phyloP scores from a whole-genome alignment of 768 basidiomycete species.

The Termitomyces sp. region DNA sequence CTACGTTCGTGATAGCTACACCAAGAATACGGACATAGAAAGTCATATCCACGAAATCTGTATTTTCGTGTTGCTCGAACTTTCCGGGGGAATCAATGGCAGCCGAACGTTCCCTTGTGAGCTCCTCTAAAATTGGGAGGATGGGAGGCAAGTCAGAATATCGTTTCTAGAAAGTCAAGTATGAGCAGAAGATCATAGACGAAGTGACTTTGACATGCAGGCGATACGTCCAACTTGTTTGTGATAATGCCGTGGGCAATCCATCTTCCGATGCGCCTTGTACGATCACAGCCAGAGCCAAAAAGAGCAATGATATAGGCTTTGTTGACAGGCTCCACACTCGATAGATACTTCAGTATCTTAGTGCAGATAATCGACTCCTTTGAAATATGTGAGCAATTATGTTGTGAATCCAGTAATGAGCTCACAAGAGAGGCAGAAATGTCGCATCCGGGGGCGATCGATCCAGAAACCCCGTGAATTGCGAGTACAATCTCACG shows the following conservation, averaged over 20 bases:
- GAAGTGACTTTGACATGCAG: constrained; percentile 18
- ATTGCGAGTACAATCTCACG: constrained; percentile 44
- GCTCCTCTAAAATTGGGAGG: constrained; percentile 40
- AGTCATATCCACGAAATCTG: constrained; percentile 59
- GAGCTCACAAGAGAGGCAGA: constrained; percentile 23
- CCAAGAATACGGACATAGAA: constrained; percentile 56
- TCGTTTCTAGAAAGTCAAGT: constrained; percentile 26
- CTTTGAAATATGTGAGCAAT: constrained; percentile 26
- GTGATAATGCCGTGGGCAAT: constrained; percentile 50
- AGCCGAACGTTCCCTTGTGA: constrained; percentile 36
- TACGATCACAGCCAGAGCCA: constrained; percentile 43
- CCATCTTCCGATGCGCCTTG: constrained; percentile 54
- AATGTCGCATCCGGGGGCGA: constrained; percentile 29
- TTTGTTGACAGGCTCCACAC: constrained; percentile 47
- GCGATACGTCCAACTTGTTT: constrained; percentile 17
- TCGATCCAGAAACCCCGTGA: constrained; percentile 40
- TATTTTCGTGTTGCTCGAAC: constrained; percentile 53
- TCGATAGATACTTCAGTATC: constrained; percentile 35
- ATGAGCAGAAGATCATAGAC: constrained; percentile 3
- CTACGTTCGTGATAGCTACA: constrained; percentile 54
- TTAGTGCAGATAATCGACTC: constrained; percentile 43
- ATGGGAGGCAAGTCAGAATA: constrained; percentile 50
- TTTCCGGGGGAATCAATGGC: constrained; percentile 27
- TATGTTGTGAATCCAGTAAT: neutral
- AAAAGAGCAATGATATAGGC: constrained; percentile 48